phyloP scores from a whole-genome alignment of 495 filamentous ascomycete species.

The Aspergillus cristatus region DNA sequence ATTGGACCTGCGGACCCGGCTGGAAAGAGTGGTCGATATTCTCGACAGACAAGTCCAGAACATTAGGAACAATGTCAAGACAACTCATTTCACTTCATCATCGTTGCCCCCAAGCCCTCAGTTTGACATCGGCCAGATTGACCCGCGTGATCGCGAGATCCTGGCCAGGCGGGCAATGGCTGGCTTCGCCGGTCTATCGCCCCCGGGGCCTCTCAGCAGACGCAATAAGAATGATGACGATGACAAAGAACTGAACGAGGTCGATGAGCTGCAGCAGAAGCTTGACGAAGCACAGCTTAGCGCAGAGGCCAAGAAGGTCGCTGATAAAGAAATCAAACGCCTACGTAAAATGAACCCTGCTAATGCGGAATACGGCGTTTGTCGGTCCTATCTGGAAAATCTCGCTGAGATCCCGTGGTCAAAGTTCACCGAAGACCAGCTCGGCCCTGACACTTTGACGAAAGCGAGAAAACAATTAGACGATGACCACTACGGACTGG shows the following conservation, averaged over 20 bases:
- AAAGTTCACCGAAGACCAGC: slow-evolving; percentile 72
- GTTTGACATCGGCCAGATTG: slow-evolving; percentile 44
- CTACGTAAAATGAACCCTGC: slow-evolving; percentile 91
- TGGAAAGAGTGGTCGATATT: slow-evolving; percentile 72
- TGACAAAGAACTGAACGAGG: slow-evolving; percentile 68
- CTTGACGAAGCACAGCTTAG: slow-evolving; percentile 71
- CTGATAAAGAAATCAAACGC: slow-evolving; percentile 78
- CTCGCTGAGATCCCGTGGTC: slow-evolving; percentile 93
- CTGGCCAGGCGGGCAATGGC: slow-evolving; percentile 41
- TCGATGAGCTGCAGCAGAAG: slow-evolving; percentile 86
- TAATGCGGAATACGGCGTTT: slow-evolving; percentile 92
- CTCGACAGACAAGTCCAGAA: slow-evolving; percentile 67
- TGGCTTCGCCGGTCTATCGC: slow-evolving; percentile 41
- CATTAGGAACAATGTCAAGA: slow-evolving; percentile 73
- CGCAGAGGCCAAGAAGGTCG: slow-evolving; percentile 72
- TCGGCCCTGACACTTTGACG: slow-evolving; percentile 71
- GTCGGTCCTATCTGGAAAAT: slow-evolving; percentile 90
- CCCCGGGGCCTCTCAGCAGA: slow-evolving; percentile 37
- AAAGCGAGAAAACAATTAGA: slow-evolving; percentile 84
- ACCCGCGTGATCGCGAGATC: slow-evolving; percentile 44
- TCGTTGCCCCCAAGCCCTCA: slow-evolving; percentile 44
- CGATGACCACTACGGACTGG: slow-evolving; percentile 91
- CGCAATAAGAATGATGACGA: slow-evolving; percentile 40
- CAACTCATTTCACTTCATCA: slow-evolving; percentile 59
- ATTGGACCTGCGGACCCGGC: slow-evolving; percentile 62